These are phyloP conservation scores for Firmiana major DNA, from an alignment of 345 rosid genomes.

Conservation along the genomic window DNA sequence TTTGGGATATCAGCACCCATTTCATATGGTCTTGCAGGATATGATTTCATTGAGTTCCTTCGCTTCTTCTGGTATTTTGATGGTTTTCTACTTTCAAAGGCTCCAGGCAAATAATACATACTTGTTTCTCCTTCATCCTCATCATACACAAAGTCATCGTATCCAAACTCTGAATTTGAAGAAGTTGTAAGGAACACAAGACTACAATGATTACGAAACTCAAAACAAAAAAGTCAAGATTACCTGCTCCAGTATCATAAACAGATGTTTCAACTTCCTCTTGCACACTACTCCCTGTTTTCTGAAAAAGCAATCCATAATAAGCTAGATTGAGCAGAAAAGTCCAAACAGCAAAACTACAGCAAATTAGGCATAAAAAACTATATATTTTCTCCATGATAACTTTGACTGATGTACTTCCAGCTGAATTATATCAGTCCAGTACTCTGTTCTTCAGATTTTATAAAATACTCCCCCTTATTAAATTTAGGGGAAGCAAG, in stretches of 20 bases:
- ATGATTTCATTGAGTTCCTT: conserved; percentile 49
- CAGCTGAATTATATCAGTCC: background rate
- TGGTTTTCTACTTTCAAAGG: conserved; percentile 53
- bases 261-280: conserved; percentile 85
- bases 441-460: background rate
- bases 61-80: conserved; percentile 61
- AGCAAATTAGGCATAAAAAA: background rate
- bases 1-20: conserved; percentile 54
- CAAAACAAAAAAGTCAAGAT: conserved; percentile 12
- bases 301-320: conserved; percentile 34
- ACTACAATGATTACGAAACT: conserved; percentile 15
- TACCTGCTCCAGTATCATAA: conserved; percentile 74
- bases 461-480: background rate
- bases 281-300: conserved; percentile 66
- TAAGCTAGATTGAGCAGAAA: conserved; percentile 9
- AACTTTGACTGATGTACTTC: background rate
- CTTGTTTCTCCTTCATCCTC: conserved; percentile 93
- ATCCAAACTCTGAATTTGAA: conserved; percentile 54
- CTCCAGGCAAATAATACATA: conserved; percentile 61
- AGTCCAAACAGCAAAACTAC: background rate
- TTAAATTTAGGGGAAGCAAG: background rate
- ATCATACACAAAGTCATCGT: conserved; percentile 50
- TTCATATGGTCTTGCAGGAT: conserved; percentile 20
- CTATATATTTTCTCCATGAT: background rate
- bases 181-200: conserved; percentile 20